Conservation (phyloP, 495 filamentous ascomycete genomes). For the Penicillium alfredii region DNA sequence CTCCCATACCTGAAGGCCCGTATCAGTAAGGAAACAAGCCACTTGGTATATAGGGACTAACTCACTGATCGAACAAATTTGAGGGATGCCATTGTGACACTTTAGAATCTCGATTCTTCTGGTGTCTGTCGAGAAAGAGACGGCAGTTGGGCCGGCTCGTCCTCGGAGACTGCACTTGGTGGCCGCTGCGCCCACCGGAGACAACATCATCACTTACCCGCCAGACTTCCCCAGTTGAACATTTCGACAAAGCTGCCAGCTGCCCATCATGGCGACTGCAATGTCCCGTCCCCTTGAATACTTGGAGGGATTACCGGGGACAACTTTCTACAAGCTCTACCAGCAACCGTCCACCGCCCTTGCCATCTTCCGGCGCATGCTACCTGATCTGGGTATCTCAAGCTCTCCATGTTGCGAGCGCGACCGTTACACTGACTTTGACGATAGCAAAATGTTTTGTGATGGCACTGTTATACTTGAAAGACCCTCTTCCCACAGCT, state of each 20-base stretch:
- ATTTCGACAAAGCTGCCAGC: conserved; percentile 32
- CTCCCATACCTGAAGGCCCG: conserved; percentile 57
- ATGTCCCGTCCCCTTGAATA: conserved; percentile 69
- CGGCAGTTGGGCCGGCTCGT: conserved; percentile 13
- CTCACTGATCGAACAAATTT: conserved; percentile 59
- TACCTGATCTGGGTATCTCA: conserved; percentile 74
- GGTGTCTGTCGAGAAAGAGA: conserved; percentile 3
- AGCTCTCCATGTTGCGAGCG: conserved; percentile 10
- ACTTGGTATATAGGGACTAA: background rate
- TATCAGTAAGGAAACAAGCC: background rate
- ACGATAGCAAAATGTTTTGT: conserved; percentile 84
- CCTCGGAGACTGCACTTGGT: conserved; percentile 31
- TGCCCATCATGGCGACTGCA: conserved; percentile 60
- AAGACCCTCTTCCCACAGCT: conserved; percentile 61
- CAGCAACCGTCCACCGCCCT: conserved; percentile 92
- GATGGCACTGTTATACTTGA: conserved; percentile 86
- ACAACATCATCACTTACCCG: conserved; percentile 12
- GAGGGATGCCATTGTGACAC: conserved; percentile 48
- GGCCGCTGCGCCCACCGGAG: conserved; percentile 26
- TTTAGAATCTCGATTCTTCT: conserved; percentile 1
- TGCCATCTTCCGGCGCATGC: conserved; percentile 95
- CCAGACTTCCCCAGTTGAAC: conserved; percentile 8
- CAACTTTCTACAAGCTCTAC: conserved; percentile 84
- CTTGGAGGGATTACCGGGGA: conserved; percentile 81
- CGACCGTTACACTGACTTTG: conserved; percentile 17